Percentiles rank a stretch among this genome's conserved stretches.
phyloP scores from a whole-genome alignment of 768 basidiomycete genomes.

The Xanthoconium stramineum region DNA sequence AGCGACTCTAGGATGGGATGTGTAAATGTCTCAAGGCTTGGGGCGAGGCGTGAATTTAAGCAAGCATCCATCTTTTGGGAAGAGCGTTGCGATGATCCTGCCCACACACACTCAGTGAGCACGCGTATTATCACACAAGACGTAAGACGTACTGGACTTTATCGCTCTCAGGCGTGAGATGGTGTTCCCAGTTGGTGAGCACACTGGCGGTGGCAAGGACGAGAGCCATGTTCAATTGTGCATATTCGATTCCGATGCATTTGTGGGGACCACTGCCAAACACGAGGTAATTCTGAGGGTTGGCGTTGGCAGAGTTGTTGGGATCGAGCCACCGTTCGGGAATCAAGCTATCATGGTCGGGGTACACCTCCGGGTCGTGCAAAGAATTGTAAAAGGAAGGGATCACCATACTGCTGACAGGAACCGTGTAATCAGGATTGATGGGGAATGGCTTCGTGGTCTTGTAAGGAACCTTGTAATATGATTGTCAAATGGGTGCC shows the following conservation, averaged over 20 bases:
- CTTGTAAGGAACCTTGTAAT: conserved; percentile 83
- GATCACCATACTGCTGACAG: conserved; percentile 89
- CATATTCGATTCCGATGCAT: conserved; percentile 92
- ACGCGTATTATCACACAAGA: neutral
- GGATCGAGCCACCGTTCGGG: conserved; percentile 96
- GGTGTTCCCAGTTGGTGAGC: conserved; percentile 84
- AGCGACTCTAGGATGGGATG: neutral
- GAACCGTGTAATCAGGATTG: conserved; percentile 86
- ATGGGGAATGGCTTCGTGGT: conserved; percentile 90
- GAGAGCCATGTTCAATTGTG: conserved; percentile 84
- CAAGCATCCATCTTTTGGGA: conserved; percentile 90
- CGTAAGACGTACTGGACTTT: conserved; percentile 68
- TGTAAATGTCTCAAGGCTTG: conserved; percentile 13
- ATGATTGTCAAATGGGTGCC: conserved; percentile 7
- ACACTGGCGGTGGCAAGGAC: conserved; percentile 80
- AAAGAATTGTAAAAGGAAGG: conserved; percentile 91
- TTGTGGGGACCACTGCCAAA: conserved; percentile 93
- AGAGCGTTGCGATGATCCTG: conserved; percentile 93
- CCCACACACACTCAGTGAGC: neutral
- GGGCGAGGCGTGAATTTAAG: conserved; percentile 71
- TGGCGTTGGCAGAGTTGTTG: conserved; percentile 68
- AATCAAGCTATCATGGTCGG: conserved; percentile 74
- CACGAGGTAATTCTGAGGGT: conserved; percentile 94
- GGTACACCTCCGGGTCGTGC: conserved; percentile 86
- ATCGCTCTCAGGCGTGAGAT: conserved; percentile 71